These are phyloP conservation scores for Microbotryomycetes sp. DNA, from an alignment of 1,284 basidiomycete species.

Conservation along the genomic window DNA sequence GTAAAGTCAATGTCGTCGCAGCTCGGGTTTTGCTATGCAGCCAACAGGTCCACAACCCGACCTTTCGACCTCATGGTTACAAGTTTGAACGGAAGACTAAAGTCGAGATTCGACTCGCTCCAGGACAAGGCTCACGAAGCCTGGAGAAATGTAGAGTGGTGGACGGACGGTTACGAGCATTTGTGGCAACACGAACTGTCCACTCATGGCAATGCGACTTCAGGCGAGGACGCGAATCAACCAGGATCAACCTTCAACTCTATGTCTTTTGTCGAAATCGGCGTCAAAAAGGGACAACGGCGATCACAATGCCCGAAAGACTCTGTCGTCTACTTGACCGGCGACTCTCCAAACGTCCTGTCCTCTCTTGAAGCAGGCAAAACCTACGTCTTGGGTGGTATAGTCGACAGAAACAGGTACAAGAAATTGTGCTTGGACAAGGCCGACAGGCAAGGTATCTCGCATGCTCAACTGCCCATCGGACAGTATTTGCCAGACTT, in stretches of 20 bases:
- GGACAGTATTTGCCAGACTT: constrained; percentile 74
- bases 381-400: constrained; percentile 92
- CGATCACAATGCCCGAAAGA: constrained; percentile 39
- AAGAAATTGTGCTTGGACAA: constrained; percentile 91
- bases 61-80: constrained; percentile 75
- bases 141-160: constrained; percentile 78
- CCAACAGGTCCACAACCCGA: constrained; percentile 62
- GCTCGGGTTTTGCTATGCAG: constrained; percentile 78
- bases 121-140: constrained; percentile 63
- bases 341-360: constrained; percentile 83
- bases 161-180: constrained; percentile 59
- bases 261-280: constrained; percentile 12
- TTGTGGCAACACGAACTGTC: constrained; percentile 52
- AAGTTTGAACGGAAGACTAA: constrained; percentile 63
- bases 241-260: too few relatives aligned
- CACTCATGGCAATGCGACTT: too few relatives aligned
- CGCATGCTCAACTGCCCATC: constrained; percentile 86
- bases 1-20: constrained; percentile 79
- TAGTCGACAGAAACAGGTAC: constrained; percentile 93
- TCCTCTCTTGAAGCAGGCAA: constrained; percentile 58
- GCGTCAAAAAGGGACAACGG: constrained; percentile 5
- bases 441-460: constrained; percentile 64
- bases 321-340: constrained; percentile 83
- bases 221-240: too few relatives aligned
- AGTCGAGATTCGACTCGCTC: constrained; percentile 58